A percentile compares a stretch with the other conserved stretches of the same genome.
Evolutionary conservation across 164 flowering plant species (phyloP).

Genomic region (Magnolia kwangsiensis): DNA sequence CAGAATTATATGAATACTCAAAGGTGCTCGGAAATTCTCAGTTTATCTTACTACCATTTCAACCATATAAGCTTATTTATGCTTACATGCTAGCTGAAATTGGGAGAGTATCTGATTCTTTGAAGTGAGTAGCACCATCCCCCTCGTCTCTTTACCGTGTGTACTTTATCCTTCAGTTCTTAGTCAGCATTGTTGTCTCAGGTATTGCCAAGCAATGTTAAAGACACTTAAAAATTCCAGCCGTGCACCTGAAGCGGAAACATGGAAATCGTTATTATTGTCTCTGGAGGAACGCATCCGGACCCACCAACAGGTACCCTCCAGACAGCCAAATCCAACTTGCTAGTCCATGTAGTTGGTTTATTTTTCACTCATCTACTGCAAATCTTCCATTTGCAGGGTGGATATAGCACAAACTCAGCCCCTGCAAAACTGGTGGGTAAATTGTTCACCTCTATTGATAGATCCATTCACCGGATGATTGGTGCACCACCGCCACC

Average conservation of each 20-base stretch:
- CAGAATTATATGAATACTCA: slow-evolving; percentile 93
- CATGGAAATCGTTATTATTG: slow-evolving; percentile 55
- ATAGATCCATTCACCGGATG: slow-evolving; percentile 82
- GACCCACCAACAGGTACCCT: slow-evolving; percentile 79
- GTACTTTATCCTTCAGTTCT: neutral
- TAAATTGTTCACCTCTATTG: slow-evolving; percentile 77
- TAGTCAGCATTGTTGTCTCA: slow-evolving; percentile 21
- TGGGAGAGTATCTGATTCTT: slow-evolving; percentile 80
- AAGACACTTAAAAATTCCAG: slow-evolving; percentile 75
- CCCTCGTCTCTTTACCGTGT: neutral
- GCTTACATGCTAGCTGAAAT: slow-evolving; percentile 97
- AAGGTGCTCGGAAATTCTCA: slow-evolving; percentile 97
- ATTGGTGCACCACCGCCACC: slow-evolving; percentile 69
- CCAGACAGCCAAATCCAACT: neutral
- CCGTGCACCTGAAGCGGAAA: slow-evolving; percentile 76
- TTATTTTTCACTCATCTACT: neutral
- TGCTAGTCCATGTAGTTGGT: neutral
- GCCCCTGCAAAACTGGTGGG: slow-evolving; percentile 84
- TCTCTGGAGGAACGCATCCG: slow-evolving; percentile 88
- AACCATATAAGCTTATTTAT: slow-evolving; percentile 93
- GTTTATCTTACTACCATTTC: slow-evolving; percentile 78
- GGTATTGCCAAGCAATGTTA: slow-evolving; percentile 83
- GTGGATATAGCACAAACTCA: slow-evolving; percentile 76
- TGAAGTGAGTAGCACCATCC: slow-evolving; percentile 49
- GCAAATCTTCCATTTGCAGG: slow-evolving; percentile 39